These are phyloP conservation scores for Blastobotrys buckinghamii DNA, from an alignment of 1,139 yeast genomes.

Conservation along the genomic window DNA sequence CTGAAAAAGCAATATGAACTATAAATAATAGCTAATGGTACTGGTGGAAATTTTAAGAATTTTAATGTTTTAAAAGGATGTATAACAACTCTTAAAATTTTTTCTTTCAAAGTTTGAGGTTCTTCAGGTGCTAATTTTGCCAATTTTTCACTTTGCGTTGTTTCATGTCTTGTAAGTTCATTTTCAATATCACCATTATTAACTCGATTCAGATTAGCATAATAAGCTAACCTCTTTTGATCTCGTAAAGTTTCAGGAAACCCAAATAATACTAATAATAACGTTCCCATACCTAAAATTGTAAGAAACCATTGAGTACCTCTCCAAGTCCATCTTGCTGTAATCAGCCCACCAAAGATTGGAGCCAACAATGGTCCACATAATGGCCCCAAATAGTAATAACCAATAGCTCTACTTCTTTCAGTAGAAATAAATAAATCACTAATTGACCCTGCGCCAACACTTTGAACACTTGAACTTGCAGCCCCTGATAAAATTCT, in stretches of 20 bases:
- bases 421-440: constrained; percentile 64
- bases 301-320: constrained; percentile 85
- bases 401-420: constrained; percentile 77
- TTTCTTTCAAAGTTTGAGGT: constrained; percentile 3
- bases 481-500: constrained; percentile 74
- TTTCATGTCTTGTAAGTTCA: constrained; percentile 3
- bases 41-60: constrained; percentile 57
- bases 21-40: constrained; percentile 54
- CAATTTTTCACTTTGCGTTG: constrained; percentile 6
- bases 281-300: constrained; percentile 54
- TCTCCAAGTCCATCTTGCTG: constrained; percentile 76
- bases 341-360: constrained; percentile 71
- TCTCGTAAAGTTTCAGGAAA: constrained; percentile 66
- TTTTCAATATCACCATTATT: constrained; percentile 1
- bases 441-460: constrained; percentile 84
- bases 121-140: constrained; percentile 6
- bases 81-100: neutral
- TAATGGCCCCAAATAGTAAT: constrained; percentile 74
- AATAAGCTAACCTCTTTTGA: constrained; percentile 2
- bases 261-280: constrained; percentile 45
- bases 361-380: constrained; percentile 81
- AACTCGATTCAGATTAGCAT: neutral
- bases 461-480: constrained; percentile 81
- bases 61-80: constrained; percentile 25
- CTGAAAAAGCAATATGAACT: constrained; percentile 65